Percentiles rank a stretch among this genome's conserved stretches.
phyloP scores from a whole-genome alignment of 2,329 filamentous ascomycete genomes.

The Parastagonospora nodorum region DNA sequence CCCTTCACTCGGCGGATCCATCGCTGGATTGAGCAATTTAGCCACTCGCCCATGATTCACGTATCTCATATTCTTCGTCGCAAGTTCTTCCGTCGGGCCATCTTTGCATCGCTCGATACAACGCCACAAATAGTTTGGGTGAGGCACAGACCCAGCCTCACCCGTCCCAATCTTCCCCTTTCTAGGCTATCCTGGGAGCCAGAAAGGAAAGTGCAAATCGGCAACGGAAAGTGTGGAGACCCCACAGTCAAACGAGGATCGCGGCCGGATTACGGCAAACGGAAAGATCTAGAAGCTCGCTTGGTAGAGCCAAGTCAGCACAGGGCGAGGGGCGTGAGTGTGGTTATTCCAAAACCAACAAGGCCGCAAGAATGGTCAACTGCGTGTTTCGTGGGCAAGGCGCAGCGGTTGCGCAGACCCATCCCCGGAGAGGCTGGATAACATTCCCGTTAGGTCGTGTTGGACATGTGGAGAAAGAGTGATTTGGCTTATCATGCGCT shows the following conservation, averaged over 20 bases:
- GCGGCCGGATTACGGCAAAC: conserved; percentile 14
- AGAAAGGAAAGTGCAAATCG: conserved; percentile 8
- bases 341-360: not conserved
- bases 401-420: not conserved
- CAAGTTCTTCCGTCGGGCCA: conserved; percentile 15
- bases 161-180: conserved; percentile 7
- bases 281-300: conserved; percentile 29
- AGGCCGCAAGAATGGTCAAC: not conserved
- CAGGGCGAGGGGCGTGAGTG: conserved; percentile 15
- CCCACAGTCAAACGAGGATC: conserved; percentile 21
- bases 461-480: conserved; percentile 14
- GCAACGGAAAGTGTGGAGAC: conserved; percentile 20
- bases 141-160: conserved; percentile 12
- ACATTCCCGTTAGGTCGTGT: conserved; percentile 13
- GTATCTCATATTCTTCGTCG: conserved; percentile 11
- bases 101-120: conserved; percentile 12
- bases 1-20: conserved; percentile 13
- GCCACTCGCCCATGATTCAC: conserved; percentile 4
- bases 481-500: conserved; percentile 22
- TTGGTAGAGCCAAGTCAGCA: conserved; percentile 24
- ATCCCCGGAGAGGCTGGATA: conserved; percentile 10
- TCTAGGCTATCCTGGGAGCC: conserved; percentile 4
- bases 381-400: no score
- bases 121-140: not conserved
- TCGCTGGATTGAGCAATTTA: conserved; percentile 12